These are phyloP conservation scores for Exophiala calicioides DNA, from an alignment of 2,329 filamentous ascomycete genomes.

Conservation along the genomic window DNA sequence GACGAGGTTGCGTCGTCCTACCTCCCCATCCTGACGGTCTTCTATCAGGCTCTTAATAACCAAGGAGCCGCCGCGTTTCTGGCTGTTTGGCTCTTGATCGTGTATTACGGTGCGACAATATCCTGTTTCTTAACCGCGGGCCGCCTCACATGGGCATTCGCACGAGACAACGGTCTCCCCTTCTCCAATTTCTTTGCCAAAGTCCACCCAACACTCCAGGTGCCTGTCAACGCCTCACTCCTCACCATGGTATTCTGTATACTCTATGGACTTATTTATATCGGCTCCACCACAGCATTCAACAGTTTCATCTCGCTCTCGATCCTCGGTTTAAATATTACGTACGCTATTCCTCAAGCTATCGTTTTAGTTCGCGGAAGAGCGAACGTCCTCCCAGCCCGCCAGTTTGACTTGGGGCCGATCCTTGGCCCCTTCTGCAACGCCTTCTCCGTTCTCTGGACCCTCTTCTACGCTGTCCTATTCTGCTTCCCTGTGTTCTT, in stretches of 20 bases:
- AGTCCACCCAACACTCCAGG: slow-evolving; percentile 34
- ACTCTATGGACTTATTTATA: slow-evolving; percentile 40
- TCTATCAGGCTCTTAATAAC: slow-evolving; percentile 26
- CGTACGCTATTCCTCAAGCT: slow-evolving; percentile 38
- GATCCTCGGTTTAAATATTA: slow-evolving; percentile 23
- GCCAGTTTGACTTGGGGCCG: slow-evolving; percentile 25
- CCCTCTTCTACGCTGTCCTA: slow-evolving; percentile 34
- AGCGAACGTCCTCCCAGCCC: slow-evolving; percentile 30
- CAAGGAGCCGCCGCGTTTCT: slow-evolving; percentile 23
- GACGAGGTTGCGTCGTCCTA: slow-evolving; percentile 22
- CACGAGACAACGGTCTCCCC: slow-evolving; percentile 52
- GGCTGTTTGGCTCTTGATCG: slow-evolving; percentile 34
- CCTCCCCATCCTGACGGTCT: slow-evolving; percentile 29
- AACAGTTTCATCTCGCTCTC: slow-evolving; percentile 33
- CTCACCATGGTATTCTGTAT: slow-evolving; percentile 38
- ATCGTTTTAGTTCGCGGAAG: slow-evolving; percentile 44
- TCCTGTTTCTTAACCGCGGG: slow-evolving; percentile 54
- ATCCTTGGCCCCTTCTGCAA: slow-evolving; percentile 37
- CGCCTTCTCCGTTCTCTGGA: slow-evolving; percentile 35
- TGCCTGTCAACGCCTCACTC: slow-evolving; percentile 42
- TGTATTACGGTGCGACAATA: slow-evolving; percentile 49
- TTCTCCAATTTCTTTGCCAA: slow-evolving; percentile 43
- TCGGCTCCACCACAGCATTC: slow-evolving; percentile 29
- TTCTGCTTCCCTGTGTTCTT: slow-evolving; percentile 37
- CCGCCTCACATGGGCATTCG: slow-evolving; percentile 55